Evolutionary conservation across 1,139 yeast genomes (phyloP).

Genomic region (Petasospora rhodanensis): DNA sequence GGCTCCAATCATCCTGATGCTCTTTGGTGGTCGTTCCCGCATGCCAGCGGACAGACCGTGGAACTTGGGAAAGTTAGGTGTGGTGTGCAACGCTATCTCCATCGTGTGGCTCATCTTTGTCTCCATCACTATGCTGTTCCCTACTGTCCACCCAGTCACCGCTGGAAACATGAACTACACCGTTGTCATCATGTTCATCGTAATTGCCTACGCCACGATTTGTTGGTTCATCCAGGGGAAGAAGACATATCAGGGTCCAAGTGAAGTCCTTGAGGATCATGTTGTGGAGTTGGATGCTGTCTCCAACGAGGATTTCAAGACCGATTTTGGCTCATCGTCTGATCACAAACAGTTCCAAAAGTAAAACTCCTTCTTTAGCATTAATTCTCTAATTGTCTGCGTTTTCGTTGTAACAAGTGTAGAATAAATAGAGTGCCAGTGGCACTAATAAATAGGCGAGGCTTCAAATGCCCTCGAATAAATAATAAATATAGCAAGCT

Average conservation of each 20-base stretch:
- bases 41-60: constrained; percentile 45
- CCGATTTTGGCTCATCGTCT: neutral
- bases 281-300: constrained; percentile 11
- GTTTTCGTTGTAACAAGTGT: too few relatives aligned
- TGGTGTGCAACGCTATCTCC: constrained; percentile 29
- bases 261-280: constrained; percentile 12
- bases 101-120: constrained; percentile 35
- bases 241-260: constrained; percentile 25
- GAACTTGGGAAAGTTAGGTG: constrained; percentile 45
- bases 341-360: too few relatives aligned
- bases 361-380: too few relatives aligned
- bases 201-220: constrained; percentile 28
- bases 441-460: too few relatives aligned
- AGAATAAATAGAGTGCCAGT: too few relatives aligned
- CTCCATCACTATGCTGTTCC: constrained; percentile 44
- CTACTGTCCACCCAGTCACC: constrained; percentile 32
- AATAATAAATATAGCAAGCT: constrained; percentile 5
- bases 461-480: too few relatives aligned
- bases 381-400: too few relatives aligned
- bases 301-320: constrained; percentile 1
- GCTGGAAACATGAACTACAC: constrained; percentile 37
- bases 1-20: constrained; percentile 40
- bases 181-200: constrained; percentile 35
- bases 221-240: constrained; percentile 33
- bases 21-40: constrained; percentile 31